Base-by-base conservation (phyloP, 805 yeast species). In the Cyberlindnera mycetangii region DNA sequence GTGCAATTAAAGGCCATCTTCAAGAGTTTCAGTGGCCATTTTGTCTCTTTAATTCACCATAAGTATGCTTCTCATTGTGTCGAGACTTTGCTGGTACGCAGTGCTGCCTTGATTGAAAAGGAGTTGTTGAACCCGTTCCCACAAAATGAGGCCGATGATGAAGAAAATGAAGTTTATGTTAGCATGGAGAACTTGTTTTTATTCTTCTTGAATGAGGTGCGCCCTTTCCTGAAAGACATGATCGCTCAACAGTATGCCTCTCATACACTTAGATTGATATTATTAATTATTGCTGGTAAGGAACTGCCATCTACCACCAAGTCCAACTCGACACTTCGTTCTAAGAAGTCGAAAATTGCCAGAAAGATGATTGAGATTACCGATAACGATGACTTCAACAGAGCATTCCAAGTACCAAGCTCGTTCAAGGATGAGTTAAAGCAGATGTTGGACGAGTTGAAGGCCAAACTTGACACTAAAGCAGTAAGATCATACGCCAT, bases 51-150 rank as follows among this genome's bases (percentile, higher is more conserved):
- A 52, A 77, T 93, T 4, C 81, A 81, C 54, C 97, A 93, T 58
- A 89, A 90, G 61, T 92, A 89, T 60, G 81, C 97, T 1, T 90
- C 97, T 1, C 99, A 93, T 64, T 95, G 95, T 49, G 70, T 89
- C 42, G 98, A 92, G 63, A 87, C 98, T 0, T 70, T 89, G 30
- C 64, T 92, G 22, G 85, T 85, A 24, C 72, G 92, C 61, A 64
- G 79, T 42, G 92, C 96, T 3, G 79, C 86, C 1, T 61, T 85
- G 43, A 73, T 86, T 12, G 96, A 87, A 60, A 78, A 79, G 52
- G 96, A 89, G 60, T 58, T 87, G 22, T 64, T 83, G 39, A 69
- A 70, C 3, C 74, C 72, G 36, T 62, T 59, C 27, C 68, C 70
- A 30, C 70, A 65, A 18, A 59, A 53, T 16, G 58, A 56, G 19